A percentile compares a stretch with the other conserved stretches of the same genome.
Conservation (phyloP, 371 early-diverging fungal genomes). For the Mortierella sp. region DNA sequence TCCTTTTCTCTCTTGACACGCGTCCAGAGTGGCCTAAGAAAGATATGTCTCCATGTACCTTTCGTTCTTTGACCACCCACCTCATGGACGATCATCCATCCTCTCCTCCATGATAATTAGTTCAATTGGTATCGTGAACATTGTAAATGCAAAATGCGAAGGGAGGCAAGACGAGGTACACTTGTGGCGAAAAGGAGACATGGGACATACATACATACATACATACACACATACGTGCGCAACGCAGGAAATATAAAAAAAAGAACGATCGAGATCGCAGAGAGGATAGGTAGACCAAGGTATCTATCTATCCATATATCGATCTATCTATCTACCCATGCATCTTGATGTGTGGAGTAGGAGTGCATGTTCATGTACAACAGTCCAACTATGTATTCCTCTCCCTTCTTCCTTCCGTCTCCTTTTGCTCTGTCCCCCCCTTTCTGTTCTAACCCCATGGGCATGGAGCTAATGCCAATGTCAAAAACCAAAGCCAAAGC, state of each 20-base stretch:
- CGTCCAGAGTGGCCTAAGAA: too few relatives aligned
- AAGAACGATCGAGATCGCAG: background rate
- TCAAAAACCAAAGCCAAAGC: background rate
- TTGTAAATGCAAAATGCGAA: background rate
- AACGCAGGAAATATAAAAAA: background rate
- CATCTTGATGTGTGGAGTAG: background rate
- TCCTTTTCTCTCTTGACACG: too few relatives aligned
- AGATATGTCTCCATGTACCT: background rate
- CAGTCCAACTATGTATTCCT: background rate
- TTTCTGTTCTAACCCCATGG: background rate
- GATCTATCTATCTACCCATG: too few relatives aligned
- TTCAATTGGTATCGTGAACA: background rate
- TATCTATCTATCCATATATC: too few relatives aligned
- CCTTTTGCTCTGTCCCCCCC: background rate
- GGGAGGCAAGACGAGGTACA: background rate
- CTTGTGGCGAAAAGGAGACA: background rate
- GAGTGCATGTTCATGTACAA: background rate
- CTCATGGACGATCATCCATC: background rate
- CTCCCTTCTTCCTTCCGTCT: background rate
- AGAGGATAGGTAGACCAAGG: background rate
- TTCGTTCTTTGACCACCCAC: background rate
- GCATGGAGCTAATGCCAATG: too few relatives aligned
- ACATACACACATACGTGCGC: too few relatives aligned
- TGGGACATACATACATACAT: background rate
- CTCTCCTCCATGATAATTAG: background rate